Percentiles rank a stretch among this genome's conserved stretches.
These are phyloP conservation scores for Kwoniella pini DNA, from an alignment of 768 basidiomycete species.

Conservation along the genomic window DNA sequence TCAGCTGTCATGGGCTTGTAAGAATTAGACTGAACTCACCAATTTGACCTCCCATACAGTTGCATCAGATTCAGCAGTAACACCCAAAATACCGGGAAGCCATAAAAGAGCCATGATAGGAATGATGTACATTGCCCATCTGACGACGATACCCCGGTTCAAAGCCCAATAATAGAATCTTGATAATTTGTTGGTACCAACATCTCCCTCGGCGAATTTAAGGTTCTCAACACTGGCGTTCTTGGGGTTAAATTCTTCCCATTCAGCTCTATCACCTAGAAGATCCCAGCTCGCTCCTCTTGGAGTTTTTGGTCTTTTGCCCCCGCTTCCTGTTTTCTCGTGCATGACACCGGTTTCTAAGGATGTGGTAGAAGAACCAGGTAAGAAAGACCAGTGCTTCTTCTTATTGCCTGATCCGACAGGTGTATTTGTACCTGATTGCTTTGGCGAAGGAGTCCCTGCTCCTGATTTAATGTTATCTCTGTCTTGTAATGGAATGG, in stretches of 20 bases:
- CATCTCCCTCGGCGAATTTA: slow-evolving; percentile 53
- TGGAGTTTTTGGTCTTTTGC: slow-evolving; percentile 30
- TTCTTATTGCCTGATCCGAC: slow-evolving; percentile 22
- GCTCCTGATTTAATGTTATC: background rate
- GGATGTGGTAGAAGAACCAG: slow-evolving; percentile 17
- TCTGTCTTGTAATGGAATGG: slow-evolving; percentile 30
- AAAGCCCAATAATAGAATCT: slow-evolving; percentile 72
- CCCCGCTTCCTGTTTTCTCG: slow-evolving; percentile 10
- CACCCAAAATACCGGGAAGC: slow-evolving; percentile 63
- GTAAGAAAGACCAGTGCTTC: slow-evolving; percentile 38
- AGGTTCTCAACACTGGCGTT: slow-evolving; percentile 49
- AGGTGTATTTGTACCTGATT: slow-evolving; percentile 31
- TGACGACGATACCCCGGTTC: slow-evolving; percentile 72
- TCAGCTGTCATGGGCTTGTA: background rate
- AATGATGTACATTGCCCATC: slow-evolving; percentile 74
- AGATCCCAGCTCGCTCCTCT: slow-evolving; percentile 43
- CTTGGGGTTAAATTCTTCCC: slow-evolving; percentile 53
- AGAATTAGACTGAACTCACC: slow-evolving; percentile 18
- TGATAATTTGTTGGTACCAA: slow-evolving; percentile 58
- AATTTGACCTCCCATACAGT: slow-evolving; percentile 58
- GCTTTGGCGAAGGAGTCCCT: background rate
- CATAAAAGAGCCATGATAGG: slow-evolving; percentile 63
- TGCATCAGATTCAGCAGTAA: slow-evolving; percentile 62
- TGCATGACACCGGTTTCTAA: slow-evolving; percentile 7
- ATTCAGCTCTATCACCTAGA: slow-evolving; percentile 47